Percentiles rank a stretch among this genome's conserved stretches.
Conservation (phyloP, 768 basidiomycete species). For the Boletus speciosus region DNA sequence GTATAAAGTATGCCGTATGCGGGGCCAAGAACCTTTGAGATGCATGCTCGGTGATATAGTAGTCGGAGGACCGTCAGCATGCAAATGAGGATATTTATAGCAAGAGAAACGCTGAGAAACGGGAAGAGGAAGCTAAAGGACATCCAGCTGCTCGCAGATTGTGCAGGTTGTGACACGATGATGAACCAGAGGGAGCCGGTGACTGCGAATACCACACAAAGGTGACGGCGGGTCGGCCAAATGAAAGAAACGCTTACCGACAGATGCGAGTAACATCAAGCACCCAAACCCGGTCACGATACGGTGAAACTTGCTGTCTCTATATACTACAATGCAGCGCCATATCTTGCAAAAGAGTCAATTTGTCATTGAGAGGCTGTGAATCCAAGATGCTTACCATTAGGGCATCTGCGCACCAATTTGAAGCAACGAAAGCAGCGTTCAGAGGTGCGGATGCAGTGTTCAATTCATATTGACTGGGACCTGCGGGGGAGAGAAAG, state of each 20-base stretch:
- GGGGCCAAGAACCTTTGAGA: constrained; percentile 25
- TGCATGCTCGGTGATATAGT: constrained; percentile 26
- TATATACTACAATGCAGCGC: constrained; percentile 33
- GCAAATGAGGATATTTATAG: constrained; percentile 31
- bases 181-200: constrained; percentile 29
- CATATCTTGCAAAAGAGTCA: constrained; percentile 22
- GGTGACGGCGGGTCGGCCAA: neutral
- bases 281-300: constrained; percentile 15
- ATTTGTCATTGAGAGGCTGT: neutral
- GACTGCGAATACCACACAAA: constrained; percentile 8
- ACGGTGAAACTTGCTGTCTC: constrained; percentile 22
- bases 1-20: constrained; percentile 27
- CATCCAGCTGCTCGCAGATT: constrained; percentile 24
- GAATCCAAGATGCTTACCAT: constrained; percentile 21
- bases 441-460: constrained; percentile 27
- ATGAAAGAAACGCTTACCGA: constrained; percentile 15
- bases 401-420: constrained; percentile 30
- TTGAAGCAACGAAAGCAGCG: constrained; percentile 28
- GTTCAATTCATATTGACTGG: constrained; percentile 21
- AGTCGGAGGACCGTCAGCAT: constrained; percentile 31
- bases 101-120: constrained; percentile 32
- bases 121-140: constrained; percentile 33
- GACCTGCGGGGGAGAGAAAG: constrained; percentile 12
- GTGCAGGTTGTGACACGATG: constrained; percentile 25
- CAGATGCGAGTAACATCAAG: constrained; percentile 23